Evolutionary conservation across 164 flowering plant genomes (phyloP).

Genomic region (Tetracentron sinense): DNA sequence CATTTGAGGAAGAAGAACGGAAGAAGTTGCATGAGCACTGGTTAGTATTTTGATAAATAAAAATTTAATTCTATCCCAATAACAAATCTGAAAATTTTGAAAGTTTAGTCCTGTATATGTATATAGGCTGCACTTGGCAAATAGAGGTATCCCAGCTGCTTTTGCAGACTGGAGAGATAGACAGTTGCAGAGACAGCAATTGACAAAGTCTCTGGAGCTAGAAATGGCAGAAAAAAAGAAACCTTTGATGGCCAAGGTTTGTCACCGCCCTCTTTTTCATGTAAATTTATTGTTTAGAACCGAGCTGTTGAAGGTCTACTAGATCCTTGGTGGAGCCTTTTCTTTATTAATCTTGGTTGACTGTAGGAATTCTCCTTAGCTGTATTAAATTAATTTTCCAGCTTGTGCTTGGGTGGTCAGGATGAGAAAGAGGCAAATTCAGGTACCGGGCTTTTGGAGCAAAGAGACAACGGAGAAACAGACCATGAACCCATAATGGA

Average conservation of each 20-base stretch:
- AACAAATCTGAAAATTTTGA: not conserved
- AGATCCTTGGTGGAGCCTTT: not conserved
- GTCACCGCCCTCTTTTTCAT: not conserved
- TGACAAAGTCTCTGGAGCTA: slow-evolving; percentile 37
- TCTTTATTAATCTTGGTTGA: not conserved
- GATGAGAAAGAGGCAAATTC: slow-evolving; percentile 31
- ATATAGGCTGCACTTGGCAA: slow-evolving; percentile 60
- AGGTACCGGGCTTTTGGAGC: slow-evolving; percentile 20
- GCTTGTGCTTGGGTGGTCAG: slow-evolving; percentile 25
- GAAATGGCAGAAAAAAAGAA: slow-evolving; percentile 46
- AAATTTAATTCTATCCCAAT: not conserved
- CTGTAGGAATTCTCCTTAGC: not conserved
- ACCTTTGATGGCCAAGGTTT: slow-evolving; percentile 36
- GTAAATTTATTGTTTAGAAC: not conserved
- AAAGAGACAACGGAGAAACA: slow-evolving; percentile 15
- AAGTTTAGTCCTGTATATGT: not conserved
- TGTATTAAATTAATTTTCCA: not conserved
- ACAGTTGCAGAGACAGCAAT: slow-evolving; percentile 29
- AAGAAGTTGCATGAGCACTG: slow-evolving; percentile 74
- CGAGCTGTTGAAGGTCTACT: not conserved
- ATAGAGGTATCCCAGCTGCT: slow-evolving; percentile 52
- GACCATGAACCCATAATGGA: slow-evolving; percentile 17
- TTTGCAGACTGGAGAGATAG: slow-evolving; percentile 44
- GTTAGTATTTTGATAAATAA: slow-evolving; percentile 34
- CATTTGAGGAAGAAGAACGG: slow-evolving; percentile 71